Conservation (phyloP, 495 filamentous ascomycete genomes). For the Tetracladium marchalianum region DNA sequence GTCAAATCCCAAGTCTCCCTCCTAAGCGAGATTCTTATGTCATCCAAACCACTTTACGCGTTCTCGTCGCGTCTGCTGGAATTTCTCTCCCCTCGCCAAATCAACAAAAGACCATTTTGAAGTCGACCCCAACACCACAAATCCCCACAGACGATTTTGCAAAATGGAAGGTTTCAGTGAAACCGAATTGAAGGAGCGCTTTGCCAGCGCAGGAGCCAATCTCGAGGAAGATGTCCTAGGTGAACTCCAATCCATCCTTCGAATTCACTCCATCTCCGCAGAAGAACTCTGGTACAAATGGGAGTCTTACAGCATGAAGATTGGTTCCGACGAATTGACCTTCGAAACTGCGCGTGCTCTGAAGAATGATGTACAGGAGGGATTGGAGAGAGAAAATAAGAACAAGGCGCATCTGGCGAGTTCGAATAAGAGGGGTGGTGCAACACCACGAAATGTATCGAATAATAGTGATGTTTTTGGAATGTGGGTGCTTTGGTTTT, state of each 20-base stretch:
- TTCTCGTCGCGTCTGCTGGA: too few relatives aligned
- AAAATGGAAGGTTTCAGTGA: slow-evolving; percentile 41
- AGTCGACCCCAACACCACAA: too few relatives aligned
- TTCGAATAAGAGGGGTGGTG: slow-evolving; percentile 49
- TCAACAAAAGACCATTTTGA: too few relatives aligned
- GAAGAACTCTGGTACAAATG: slow-evolving; percentile 95
- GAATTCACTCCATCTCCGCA: slow-evolving; percentile 60
- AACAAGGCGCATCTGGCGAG: slow-evolving; percentile 47
- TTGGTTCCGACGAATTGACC: slow-evolving; percentile 60
- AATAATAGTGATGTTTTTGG: slow-evolving; percentile 65
- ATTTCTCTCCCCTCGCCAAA: too few relatives aligned
- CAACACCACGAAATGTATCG: slow-evolving; percentile 53
- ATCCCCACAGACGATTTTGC: not conserved
- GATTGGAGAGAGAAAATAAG: slow-evolving; percentile 61
- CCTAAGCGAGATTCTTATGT: too few relatives aligned
- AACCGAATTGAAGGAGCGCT: slow-evolving; percentile 59
- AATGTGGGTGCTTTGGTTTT: slow-evolving; percentile 46
- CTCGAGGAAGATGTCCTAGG: slow-evolving; percentile 61
- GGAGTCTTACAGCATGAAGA: slow-evolving; percentile 93
- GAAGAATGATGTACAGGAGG: slow-evolving; percentile 79
- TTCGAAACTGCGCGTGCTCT: slow-evolving; percentile 61
- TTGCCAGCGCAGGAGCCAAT: slow-evolving; percentile 41
- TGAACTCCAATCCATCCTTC: slow-evolving; percentile 77
- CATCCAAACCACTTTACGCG: too few relatives aligned
- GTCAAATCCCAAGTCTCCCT: too few relatives aligned